phyloP scores from a whole-genome alignment of 805 yeast genomes.

The Debaryomyces hansenii region DNA sequence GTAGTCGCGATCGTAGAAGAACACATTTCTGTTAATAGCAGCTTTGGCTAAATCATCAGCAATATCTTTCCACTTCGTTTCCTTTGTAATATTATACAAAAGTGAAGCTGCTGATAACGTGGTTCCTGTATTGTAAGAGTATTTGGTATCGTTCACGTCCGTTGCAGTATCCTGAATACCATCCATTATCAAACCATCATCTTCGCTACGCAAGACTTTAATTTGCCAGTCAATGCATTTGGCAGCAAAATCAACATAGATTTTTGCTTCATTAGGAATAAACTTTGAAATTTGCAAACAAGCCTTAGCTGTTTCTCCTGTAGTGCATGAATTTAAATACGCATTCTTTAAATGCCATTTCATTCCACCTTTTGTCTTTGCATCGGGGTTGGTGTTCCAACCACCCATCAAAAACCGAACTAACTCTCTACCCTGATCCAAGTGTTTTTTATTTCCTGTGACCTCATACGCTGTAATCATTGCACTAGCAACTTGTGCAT shows the following conservation, averaged over 20 bases:
- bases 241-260: slow-evolving; percentile 58
- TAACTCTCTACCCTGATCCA: slow-evolving; percentile 58
- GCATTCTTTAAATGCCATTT: slow-evolving; percentile 64
- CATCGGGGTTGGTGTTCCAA: slow-evolving; percentile 47
- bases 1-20: slow-evolving; percentile 66
- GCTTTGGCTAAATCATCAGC: slow-evolving; percentile 55
- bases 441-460: slow-evolving; percentile 52
- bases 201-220: slow-evolving; percentile 49
- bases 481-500: slow-evolving; percentile 71
- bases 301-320: slow-evolving; percentile 66
- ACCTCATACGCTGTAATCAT: slow-evolving; percentile 67
- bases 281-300: slow-evolving; percentile 56
- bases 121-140: slow-evolving; percentile 70
- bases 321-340: slow-evolving; percentile 65
- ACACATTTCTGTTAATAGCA: slow-evolving; percentile 54
- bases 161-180: slow-evolving; percentile 53
- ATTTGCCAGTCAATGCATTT: slow-evolving; percentile 61
- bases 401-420: slow-evolving; percentile 67
- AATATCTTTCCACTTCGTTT: slow-evolving; percentile 48
- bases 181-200: slow-evolving; percentile 58
- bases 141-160: slow-evolving; percentile 50
- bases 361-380: slow-evolving; percentile 57
- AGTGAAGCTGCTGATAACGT: slow-evolving; percentile 55
- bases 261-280: slow-evolving; percentile 46
- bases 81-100: slow-evolving; percentile 51